Base-by-base conservation (phyloP, 331 rosid genomes). In the Dryas integrifolia region DNA sequence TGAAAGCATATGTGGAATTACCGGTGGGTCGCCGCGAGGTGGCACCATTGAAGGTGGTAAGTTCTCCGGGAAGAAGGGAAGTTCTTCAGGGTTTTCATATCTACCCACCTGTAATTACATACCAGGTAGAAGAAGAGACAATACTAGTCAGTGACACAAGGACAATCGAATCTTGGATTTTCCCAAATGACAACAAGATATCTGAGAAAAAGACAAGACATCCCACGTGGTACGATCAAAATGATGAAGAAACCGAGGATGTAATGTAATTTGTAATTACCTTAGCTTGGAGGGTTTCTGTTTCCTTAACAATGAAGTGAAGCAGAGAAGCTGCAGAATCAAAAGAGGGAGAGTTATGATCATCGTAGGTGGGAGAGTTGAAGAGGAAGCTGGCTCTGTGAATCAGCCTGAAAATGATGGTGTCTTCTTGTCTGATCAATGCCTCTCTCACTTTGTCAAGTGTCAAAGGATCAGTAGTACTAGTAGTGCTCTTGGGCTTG, bases 381-480 rank as follows among this genome's bases (percentile, higher is more conserved):
- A 72, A 9, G 10, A 93, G 92, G 49, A 85, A 90, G 66, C 74
- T 86, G 0, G 98, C 93, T 77, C 99, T 83, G 68, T 95, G 88
- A 9, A 95, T 84, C 69, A 95, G 85, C 71, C 83, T 78, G 72
- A 75, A 92, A 40, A 95, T 35, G 21, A 95, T 92, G 9, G 88
- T 84, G 73, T 95, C 97, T 79, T 95, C 99, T 85, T 88, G 92
- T 69, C 86, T 86, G 44, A 84, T 45, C 90, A 95, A 68, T 56
- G 81, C 77, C 35, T 90, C 82, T 66, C 99, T 88, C 44, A 95
- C 80, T 0, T 86, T 74, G 5, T 80, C 87, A 0, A 95, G 87
- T n/a, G 92, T 87, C 80, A 84, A 78, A 3, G 16, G 69, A 53
- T 72, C 79, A 1, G 14, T 41, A 4, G 49, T 7, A n/a, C 35